Evolutionary conservation across 2,329 filamentous ascomycete genomes (phyloP).

Genomic region (Claviceps quebecensis): DNA sequence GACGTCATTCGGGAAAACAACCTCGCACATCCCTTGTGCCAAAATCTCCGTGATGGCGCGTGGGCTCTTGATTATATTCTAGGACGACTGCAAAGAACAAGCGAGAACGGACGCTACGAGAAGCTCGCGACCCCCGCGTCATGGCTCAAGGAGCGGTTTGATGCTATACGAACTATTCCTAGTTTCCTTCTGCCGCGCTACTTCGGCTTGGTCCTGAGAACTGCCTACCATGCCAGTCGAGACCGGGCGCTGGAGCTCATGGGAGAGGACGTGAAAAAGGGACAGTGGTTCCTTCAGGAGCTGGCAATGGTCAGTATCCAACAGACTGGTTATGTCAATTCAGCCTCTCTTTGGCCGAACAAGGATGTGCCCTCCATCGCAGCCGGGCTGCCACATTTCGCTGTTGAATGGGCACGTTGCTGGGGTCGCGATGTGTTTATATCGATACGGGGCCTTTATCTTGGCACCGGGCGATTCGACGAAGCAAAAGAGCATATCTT

Average conservation of each 20-base stretch:
- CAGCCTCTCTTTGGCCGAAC: conserved; percentile 77
- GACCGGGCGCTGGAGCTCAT: conserved; percentile 68
- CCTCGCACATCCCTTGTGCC: conserved; percentile 81
- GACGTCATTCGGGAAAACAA: conserved; percentile 79
- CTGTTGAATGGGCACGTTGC: conserved; percentile 85
- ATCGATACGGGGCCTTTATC: conserved; percentile 77
- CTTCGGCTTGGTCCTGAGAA: conserved; percentile 78
- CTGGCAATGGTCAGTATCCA: conserved; percentile 86
- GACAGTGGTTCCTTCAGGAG: conserved; percentile 79
- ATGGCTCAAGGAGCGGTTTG: conserved; percentile 76
- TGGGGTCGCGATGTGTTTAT: conserved; percentile 98
- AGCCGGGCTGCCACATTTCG: conserved; percentile 86
- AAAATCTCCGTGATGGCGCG: conserved; percentile 79
- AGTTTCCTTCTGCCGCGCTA: conserved; percentile 85
- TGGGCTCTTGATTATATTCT: conserved; percentile 88
- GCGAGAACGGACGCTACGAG: conserved; percentile 46
- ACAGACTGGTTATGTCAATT: conserved; percentile 77
- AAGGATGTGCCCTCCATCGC: conserved; percentile 77
- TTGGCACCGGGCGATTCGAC: conserved; percentile 75
- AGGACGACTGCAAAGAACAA: conserved; percentile 60
- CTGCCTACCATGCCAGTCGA: conserved; percentile 73
- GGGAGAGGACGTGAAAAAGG: conserved; percentile 59
- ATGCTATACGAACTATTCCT: conserved; percentile 72
- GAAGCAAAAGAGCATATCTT: conserved; percentile 90
- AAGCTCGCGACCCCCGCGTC: conserved; percentile 50